Percentiles rank a stretch among this genome's conserved stretches.
These are phyloP conservation scores for Actinomortierella ambigua DNA, from an alignment of 371 early-diverging fungal genomes.

Conservation along the genomic window DNA sequence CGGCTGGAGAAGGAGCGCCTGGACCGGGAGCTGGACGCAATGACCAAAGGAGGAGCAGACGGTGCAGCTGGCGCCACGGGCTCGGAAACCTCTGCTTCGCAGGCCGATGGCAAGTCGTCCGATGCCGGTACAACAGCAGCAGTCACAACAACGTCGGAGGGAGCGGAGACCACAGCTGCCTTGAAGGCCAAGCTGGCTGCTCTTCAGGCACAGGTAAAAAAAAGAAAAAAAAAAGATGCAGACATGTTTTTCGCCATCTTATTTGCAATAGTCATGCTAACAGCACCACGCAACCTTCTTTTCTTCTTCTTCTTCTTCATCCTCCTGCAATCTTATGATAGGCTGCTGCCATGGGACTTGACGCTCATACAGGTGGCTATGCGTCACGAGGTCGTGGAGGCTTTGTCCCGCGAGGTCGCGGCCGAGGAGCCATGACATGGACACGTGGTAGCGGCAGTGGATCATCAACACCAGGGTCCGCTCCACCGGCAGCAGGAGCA, in stretches of 20 bases:
- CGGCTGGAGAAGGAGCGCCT: conserved; percentile 46
- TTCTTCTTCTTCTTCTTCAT: conserved; percentile 25
- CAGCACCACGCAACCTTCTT: not conserved
- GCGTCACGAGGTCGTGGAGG: conserved; percentile 57
- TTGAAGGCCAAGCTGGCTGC: conserved; percentile 65
- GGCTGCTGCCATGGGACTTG: conserved; percentile 51
- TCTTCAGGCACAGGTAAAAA: conserved; percentile 68
- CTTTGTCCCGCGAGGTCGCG: conserved; percentile 53
- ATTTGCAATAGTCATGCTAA: not conserved
- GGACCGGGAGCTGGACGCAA: conserved; percentile 53
- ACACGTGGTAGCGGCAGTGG: conserved; percentile 22
- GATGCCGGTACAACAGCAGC: conserved; percentile 18
- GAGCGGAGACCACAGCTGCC: conserved; percentile 48
- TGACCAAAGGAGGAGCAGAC: conserved; percentile 21
- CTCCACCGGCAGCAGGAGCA: not conserved
- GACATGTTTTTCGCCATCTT: not conserved
- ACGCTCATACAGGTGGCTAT: conserved; percentile 48
- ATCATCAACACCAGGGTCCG: too few species aligned
- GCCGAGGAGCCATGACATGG: conserved; percentile 50
- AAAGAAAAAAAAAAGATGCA: not conserved
- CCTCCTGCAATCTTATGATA: conserved; percentile 11
- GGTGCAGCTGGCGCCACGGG: conserved; percentile 5
- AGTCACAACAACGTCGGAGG: conserved; percentile 18
- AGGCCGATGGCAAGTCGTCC: conserved; percentile 16
- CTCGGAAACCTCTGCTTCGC: conserved; percentile 13